These are phyloP conservation scores for Blastobotrys parvus DNA, from an alignment of 805 yeast genomes.

Conservation along the genomic window DNA sequence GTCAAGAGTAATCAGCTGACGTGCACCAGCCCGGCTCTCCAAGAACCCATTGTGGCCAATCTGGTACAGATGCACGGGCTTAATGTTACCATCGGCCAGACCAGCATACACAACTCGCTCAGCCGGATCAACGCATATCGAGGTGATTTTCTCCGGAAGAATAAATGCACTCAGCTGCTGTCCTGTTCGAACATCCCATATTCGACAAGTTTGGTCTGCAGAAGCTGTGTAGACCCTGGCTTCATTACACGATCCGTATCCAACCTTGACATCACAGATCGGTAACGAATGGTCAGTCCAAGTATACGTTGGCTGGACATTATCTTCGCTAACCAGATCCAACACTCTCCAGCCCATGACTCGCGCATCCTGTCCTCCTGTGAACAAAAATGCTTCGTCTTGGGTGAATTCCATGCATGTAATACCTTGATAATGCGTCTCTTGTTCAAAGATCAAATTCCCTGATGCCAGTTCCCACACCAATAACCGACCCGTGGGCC, in stretches of 20 bases:
- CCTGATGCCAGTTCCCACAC: slow-evolving; percentile 86
- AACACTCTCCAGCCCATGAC: slow-evolving; percentile 62
- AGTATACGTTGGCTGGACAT: slow-evolving; percentile 17
- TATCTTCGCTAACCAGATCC: slow-evolving; percentile 40
- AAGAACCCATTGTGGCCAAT: slow-evolving; percentile 33
- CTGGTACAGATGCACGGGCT: slow-evolving; percentile 43
- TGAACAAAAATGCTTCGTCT: slow-evolving; percentile 58
- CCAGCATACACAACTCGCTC: slow-evolving; percentile 71
- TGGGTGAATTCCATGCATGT: slow-evolving; percentile 48
- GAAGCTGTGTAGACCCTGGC: slow-evolving; percentile 61
- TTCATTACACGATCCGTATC: slow-evolving; percentile 50
- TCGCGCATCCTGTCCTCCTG: slow-evolving; percentile 79
- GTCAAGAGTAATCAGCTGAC: slow-evolving; percentile 38
- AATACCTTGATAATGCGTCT: slow-evolving; percentile 77
- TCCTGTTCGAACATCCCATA: slow-evolving; percentile 47
- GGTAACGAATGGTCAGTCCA: slow-evolving; percentile 37
- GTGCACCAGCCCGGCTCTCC: slow-evolving; percentile 56
- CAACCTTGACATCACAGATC: slow-evolving; percentile 40
- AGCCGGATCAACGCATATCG: slow-evolving; percentile 67
- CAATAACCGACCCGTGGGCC: slow-evolving; percentile 66
- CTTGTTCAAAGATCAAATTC: slow-evolving; percentile 56
- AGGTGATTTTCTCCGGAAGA: slow-evolving; percentile 46
- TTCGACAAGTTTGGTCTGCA: slow-evolving; percentile 62
- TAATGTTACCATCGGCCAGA: slow-evolving; percentile 50
- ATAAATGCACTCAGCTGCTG: slow-evolving; percentile 62